Evolutionary conservation across 768 basidiomycete species (phyloP), one percentile per base, ranked within the genome.

Genomic region (Chlorophyllum brunneum): DNA sequence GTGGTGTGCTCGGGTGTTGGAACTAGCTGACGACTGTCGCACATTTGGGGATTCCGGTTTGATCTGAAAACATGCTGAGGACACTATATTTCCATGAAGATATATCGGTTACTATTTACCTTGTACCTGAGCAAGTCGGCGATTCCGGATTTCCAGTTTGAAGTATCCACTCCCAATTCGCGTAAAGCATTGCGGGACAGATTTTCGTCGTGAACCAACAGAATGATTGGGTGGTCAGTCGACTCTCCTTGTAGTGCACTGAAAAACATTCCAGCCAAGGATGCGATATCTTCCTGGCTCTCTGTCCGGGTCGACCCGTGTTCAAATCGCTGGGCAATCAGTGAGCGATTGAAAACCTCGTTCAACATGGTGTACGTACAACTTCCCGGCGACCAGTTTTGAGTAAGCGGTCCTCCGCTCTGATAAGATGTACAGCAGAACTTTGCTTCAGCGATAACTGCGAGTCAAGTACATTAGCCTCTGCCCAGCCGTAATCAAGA

Each of bases 191-290:
- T 66, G 5, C 64, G 58, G 0, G 76, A 69, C 55, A 71, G 61
- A 34, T 69, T 61, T 52, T 73, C 67, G 23, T 76, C 66, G 37
- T 76, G 68, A 2, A 82, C 76, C 5, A 84, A 69, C 4, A 83
- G 61, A 22, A 83, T 58, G 44, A 73, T 59, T 0, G 80, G 79
- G 2, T 42, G 20, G 4, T 29, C 38, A 5, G 56, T 40, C 13
- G 22, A 40, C 15, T 40, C n/a, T 38, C 36, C n/a, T 20, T 51
- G 50, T 26, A 51, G 36, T 8, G 51, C 42, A 26, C 53, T 54
- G 40, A 72, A 69, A 18, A 68, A 54, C 15, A 51, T 49, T 31
- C 58, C 56, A 10, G 69, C 42, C 2, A 57, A 56, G 2, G 43
- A 41, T 18, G 54, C 54, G 31, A 69, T 57, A 2, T 55, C 55